These are phyloP conservation scores for Buxus sempervirens DNA, from an alignment of 164 flowering plant genomes.

Conservation along the genomic window DNA sequence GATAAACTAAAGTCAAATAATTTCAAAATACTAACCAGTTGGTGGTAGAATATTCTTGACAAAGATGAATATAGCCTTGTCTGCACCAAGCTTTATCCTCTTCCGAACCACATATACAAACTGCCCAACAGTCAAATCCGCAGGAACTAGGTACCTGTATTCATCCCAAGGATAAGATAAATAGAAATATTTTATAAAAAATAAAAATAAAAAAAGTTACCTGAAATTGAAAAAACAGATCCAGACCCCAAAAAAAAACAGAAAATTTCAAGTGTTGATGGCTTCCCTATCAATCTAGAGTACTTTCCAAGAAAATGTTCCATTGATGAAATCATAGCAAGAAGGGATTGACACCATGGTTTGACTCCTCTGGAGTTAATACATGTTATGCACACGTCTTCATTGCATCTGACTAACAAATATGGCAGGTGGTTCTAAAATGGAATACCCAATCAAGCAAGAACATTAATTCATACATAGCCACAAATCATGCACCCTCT, in stretches of 20 bases:
- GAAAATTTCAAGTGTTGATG: background rate
- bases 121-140: conserved; percentile 84
- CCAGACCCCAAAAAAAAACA: background rate
- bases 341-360: too few species aligned
- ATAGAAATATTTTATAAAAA: background rate
- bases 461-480: too few species aligned
- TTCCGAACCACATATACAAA: conserved; percentile 87
- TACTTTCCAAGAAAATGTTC: too few species aligned
- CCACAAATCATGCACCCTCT: too few species aligned
- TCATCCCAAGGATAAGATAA: background rate
- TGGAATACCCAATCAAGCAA: too few species aligned
- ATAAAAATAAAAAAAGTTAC: background rate
- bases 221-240: background rate
- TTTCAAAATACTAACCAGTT: conserved; percentile 45
- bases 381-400: too few species aligned
- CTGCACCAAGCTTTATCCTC: conserved; percentile 79
- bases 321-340: too few species aligned
- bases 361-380: too few species aligned
- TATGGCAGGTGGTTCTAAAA: too few species aligned
- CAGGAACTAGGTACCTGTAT: conserved; percentile 84
- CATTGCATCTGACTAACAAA: too few species aligned
- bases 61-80: conserved; percentile 81
- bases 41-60: conserved; percentile 80
- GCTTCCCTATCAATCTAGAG: too few species aligned
- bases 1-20: background rate